Conservation (phyloP, 495 filamentous ascomycete species). For the Aspergillus affinis region DNA sequence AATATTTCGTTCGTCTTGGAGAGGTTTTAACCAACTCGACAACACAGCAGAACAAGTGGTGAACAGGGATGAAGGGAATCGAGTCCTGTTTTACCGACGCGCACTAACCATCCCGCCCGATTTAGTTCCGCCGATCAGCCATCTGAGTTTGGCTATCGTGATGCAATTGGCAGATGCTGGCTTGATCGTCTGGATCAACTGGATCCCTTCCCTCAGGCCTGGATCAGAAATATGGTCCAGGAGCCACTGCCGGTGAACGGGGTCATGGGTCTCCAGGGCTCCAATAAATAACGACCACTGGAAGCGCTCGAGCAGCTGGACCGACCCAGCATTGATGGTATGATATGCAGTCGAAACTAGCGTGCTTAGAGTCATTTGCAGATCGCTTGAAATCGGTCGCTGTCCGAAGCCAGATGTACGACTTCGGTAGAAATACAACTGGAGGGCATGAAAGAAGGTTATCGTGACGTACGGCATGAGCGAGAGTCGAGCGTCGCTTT, state of each 20-base stretch:
- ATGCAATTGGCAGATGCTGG: background rate
- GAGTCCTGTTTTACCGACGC: background rate
- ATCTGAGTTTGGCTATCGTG: conserved; percentile 10
- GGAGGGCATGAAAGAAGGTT: conserved; percentile 12
- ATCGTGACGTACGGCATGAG: conserved; percentile 13
- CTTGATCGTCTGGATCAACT: conserved; percentile 5
- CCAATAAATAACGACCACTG: conserved; percentile 19
- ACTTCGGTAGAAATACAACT: conserved; percentile 15
- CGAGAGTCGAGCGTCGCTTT: background rate
- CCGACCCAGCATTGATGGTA: conserved; percentile 4
- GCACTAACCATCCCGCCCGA: background rate
- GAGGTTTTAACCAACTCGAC: background rate
- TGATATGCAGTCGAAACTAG: conserved; percentile 12
- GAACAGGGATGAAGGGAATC: background rate
- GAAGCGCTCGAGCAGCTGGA: conserved; percentile 15
- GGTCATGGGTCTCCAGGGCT: conserved; percentile 12
- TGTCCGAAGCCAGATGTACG: conserved; percentile 4
- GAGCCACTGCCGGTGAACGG: conserved; percentile 15
- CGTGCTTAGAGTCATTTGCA: conserved; percentile 5
- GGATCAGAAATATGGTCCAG: conserved; percentile 12
- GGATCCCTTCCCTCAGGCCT: conserved; percentile 6
- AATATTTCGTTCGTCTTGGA: no score
- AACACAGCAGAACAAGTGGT: background rate
- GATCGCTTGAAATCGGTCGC: conserved; percentile 1
- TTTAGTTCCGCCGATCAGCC: conserved; percentile 1